Evolutionary conservation across 225 moss, liverwort and hornwort genomes (phyloP), one percentile per base, ranked within the genome.

Genomic region (Pleurozium schreberi): DNA sequence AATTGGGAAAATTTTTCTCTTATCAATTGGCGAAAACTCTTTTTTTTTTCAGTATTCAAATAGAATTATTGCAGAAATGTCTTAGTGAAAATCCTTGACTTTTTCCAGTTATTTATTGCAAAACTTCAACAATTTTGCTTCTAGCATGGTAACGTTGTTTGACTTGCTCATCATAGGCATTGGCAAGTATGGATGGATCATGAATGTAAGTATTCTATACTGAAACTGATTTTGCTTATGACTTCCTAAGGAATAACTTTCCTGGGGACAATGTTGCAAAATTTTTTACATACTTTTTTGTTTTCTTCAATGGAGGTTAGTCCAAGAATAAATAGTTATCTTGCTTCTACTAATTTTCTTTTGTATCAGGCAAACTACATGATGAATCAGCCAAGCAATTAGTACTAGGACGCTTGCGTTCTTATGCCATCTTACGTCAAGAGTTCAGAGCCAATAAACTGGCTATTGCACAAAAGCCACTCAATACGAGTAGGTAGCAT

Each of bases 181-280:
- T 98, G 98, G 98, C 94, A 97, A 89, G 2, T 33, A 25, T 98
- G 96, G 96, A 94, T 98, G 96, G 96, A n/a, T n/a, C n/a, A n/a
- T n/a, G n/a, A n/a, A 98, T 53, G 97, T 97, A 85, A 87, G 95
- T 78, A 43, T 58, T 75, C 22, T 23, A 53, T 58, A 73, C 71
- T 6, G 55, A 81, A 68, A 36, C 43, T 58, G 49, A 38, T n/a
- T 66, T 66, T 88, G 42, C 71, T 75, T n/a, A 15, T 3, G 69
- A 69, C 28, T 80, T 79, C 38, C 70, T 40, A 40, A 67, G 28
- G 28, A 70, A 21, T 13, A 31, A 9, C 58, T 57, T 85, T 81
- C 71, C 80, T 71, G 47, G 11, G 55, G n/a, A 34, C 45, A 57
- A 57, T 67, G 22, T 22, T 65, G 65, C 84, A 45, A 18, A 88